phyloP scores from a whole-genome alignment of 345 rosid species.

The Orychophragmus violaceus region DNA sequence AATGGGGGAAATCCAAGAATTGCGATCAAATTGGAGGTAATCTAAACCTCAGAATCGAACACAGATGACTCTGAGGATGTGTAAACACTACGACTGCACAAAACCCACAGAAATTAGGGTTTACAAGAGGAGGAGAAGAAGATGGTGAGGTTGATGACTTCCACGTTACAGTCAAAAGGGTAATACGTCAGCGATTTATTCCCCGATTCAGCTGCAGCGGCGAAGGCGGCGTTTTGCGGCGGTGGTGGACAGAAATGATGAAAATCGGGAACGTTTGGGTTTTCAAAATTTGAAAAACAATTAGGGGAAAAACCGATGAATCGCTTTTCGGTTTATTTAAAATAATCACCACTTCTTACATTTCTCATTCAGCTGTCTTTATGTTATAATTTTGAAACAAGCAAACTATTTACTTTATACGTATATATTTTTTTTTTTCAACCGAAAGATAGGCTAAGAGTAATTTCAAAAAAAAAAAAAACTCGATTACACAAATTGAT shows the following conservation, averaged over 20 bases:
- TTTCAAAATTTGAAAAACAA: slow-evolving; percentile 24
- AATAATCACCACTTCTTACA: background rate
- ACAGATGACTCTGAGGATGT: background rate
- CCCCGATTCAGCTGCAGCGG: slow-evolving; percentile 25
- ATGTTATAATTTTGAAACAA: background rate
- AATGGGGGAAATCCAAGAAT: background rate
- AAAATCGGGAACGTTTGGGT: slow-evolving; percentile 34
- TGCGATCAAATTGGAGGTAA: background rate
- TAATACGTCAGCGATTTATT: background rate
- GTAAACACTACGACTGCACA: background rate
- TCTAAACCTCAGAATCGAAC: background rate
- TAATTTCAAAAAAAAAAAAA: no score
- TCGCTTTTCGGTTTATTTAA: slow-evolving; percentile 19
- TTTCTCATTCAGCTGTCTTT: background rate
- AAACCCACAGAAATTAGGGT: slow-evolving; percentile 20
- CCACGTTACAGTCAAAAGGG: background rate
- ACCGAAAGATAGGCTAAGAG: no score
- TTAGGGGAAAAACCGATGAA: background rate
- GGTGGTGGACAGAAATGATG: slow-evolving; percentile 20
- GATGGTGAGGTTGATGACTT: background rate
- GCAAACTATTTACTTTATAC: no score
- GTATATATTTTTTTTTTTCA: no score
- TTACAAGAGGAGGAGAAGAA: slow-evolving; percentile 6
- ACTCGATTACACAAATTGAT: no score
- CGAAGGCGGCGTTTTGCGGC: slow-evolving; percentile 14